phyloP scores from a whole-genome alignment of 306 rosid genomes.

The Gillenia trifoliata region DNA sequence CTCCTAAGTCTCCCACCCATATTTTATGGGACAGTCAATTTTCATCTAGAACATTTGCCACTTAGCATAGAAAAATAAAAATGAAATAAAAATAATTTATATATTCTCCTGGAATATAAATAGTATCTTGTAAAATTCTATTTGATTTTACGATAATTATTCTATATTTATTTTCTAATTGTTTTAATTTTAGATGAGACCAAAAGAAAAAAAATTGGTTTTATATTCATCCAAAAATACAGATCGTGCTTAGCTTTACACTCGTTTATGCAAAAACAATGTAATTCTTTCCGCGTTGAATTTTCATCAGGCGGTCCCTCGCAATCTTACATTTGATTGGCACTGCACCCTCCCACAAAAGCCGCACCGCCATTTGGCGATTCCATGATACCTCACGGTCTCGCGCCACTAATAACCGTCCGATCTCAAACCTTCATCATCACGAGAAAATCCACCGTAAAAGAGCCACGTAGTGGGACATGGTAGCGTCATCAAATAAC shows the following conservation, averaged over 20 bases:
- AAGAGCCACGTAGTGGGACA: too few species aligned
- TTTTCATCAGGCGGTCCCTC: background rate
- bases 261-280: background rate
- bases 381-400: background rate
- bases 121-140: background rate
- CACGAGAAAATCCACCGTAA: too few species aligned
- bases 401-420: background rate
- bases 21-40: background rate
- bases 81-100: too few species aligned
- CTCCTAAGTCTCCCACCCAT: background rate
- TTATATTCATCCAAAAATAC: background rate
- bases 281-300: slow-evolving; percentile 2
- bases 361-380: background rate
- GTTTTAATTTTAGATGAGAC: background rate
- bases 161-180: background rate
- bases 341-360: background rate
- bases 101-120: background rate
- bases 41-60: background rate
- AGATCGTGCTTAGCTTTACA: slow-evolving; percentile 20
- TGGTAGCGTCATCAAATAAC: too few species aligned
- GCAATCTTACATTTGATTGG: background rate
- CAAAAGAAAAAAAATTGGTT: background rate
- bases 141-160: background rate
- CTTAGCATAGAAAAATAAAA: background rate
- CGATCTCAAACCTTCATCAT: background rate